phyloP scores from a whole-genome alignment of 345 rosid species.

The Ceriops decandra region DNA sequence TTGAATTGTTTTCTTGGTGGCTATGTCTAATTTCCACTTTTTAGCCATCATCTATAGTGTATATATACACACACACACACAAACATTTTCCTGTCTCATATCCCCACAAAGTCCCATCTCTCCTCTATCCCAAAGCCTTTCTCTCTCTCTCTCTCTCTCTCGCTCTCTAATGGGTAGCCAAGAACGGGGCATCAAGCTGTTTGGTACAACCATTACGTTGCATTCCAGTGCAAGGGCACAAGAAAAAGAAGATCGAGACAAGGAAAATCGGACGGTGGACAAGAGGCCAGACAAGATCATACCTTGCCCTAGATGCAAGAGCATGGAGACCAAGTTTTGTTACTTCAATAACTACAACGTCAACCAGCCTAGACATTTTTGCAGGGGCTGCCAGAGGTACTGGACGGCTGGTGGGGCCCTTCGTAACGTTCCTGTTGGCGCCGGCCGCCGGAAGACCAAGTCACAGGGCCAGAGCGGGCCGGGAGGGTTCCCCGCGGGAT shows the following conservation, averaged over 20 bases:
- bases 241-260: constrained; percentile 35
- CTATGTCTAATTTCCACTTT: constrained; percentile 8
- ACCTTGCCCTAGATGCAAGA: constrained; percentile 90
- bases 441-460: constrained; percentile 87
- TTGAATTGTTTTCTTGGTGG: constrained; percentile 23
- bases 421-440: constrained; percentile 86
- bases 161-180: constrained; percentile 45
- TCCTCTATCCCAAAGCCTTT: neutral
- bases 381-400: constrained; percentile 95
- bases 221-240: constrained; percentile 31
- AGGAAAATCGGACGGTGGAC: constrained; percentile 34
- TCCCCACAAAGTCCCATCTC: constrained; percentile 4
- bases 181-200: constrained; percentile 74
- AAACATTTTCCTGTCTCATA: neutral
- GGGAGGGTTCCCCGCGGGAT: constrained; percentile 30
- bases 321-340: constrained; percentile 97
- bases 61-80: neutral
- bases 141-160: constrained; percentile 10
- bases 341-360: constrained; percentile 97
- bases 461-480: constrained; percentile 47
- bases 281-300: constrained; percentile 84
- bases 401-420: constrained; percentile 99
- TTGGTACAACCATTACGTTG: constrained; percentile 68
- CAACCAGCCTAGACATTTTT: constrained; percentile 95
- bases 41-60: neutral